A percentile compares a stretch with the other conserved stretches of the same genome.
These are phyloP conservation scores for Tetragonia tetragonoides DNA, from an alignment of 148 eudicot species.

Conservation along the genomic window DNA sequence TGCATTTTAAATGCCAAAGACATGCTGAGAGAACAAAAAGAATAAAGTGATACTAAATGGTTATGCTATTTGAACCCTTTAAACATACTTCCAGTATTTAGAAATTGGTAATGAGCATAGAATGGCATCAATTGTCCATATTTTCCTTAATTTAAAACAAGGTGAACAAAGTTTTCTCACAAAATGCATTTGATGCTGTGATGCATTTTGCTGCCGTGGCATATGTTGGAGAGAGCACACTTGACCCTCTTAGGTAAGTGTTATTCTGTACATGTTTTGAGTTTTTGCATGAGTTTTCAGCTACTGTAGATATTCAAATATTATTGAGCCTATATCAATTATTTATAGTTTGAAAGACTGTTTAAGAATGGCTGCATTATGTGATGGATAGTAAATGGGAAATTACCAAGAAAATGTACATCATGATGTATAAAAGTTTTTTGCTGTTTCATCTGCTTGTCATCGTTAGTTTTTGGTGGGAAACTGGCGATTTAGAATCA, in stretches of 20 bases:
- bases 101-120: background rate
- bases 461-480: background rate
- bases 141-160: constrained; percentile 42
- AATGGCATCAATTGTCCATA: background rate
- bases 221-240: constrained; percentile 97
- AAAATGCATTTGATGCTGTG: constrained; percentile 95
- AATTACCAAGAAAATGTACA: background rate
- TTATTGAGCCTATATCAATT: too few species aligned
- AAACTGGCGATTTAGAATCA: background rate
- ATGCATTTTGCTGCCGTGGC: constrained; percentile 98
- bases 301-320: background rate
- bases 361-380: background rate
- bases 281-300: background rate
- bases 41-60: background rate
- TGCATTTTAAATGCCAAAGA: background rate
- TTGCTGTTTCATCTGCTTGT: background rate
- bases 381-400: background rate
- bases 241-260: constrained; percentile 81
- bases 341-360: background rate
- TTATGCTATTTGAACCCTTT: too few species aligned
- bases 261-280: background rate
- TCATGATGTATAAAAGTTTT: background rate
- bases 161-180: constrained; percentile 78
- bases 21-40: background rate
- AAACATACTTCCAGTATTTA: background rate